Conservation (phyloP, 2,329 filamentous ascomycete genomes). For the Xylaria arbuscula region DNA sequence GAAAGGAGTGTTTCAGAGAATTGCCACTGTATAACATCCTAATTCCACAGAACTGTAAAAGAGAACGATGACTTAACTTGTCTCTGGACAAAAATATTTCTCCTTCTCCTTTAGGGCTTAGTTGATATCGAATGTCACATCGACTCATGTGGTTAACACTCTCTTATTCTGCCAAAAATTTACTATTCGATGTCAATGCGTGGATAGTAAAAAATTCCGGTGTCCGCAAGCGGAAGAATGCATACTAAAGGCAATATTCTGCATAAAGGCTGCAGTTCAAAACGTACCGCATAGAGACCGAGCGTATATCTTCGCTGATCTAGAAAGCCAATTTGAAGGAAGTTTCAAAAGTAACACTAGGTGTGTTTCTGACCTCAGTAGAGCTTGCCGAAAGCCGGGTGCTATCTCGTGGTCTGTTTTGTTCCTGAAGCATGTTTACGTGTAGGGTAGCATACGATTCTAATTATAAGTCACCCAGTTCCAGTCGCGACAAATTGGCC, state of each 20-base stretch:
- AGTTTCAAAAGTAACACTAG: slow-evolving; percentile 21
- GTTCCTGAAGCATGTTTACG: slow-evolving; percentile 33
- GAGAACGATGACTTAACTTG: slow-evolving; percentile 19
- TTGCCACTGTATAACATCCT: not conserved
- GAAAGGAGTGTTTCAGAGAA: not conserved
- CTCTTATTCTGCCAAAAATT: slow-evolving; percentile 13
- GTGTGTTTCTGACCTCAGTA: slow-evolving; percentile 29
- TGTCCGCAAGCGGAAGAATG: slow-evolving; percentile 19
- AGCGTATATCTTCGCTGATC: slow-evolving; percentile 27
- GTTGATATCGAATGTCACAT: slow-evolving; percentile 27
- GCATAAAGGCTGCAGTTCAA: slow-evolving; percentile 26
- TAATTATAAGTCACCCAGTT: slow-evolving; percentile 23
- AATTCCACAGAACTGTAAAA: slow-evolving; percentile 6
- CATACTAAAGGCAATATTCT: slow-evolving; percentile 21
- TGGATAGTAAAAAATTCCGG: slow-evolving; percentile 19
- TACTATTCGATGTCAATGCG: slow-evolving; percentile 15
- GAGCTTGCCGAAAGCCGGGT: slow-evolving; percentile 9
- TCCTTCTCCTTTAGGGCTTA: slow-evolving; percentile 5
- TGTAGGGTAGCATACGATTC: slow-evolving; percentile 26
- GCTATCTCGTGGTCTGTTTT: slow-evolving; percentile 14
- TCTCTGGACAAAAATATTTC: slow-evolving; percentile 3
- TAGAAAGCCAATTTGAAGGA: slow-evolving; percentile 18
- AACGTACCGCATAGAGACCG: slow-evolving; percentile 17
- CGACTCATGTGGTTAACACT: slow-evolving; percentile 21
- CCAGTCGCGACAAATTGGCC: slow-evolving; percentile 39